phyloP scores from a whole-genome alignment of 805 yeast species.

The Lachancea waltii region DNA sequence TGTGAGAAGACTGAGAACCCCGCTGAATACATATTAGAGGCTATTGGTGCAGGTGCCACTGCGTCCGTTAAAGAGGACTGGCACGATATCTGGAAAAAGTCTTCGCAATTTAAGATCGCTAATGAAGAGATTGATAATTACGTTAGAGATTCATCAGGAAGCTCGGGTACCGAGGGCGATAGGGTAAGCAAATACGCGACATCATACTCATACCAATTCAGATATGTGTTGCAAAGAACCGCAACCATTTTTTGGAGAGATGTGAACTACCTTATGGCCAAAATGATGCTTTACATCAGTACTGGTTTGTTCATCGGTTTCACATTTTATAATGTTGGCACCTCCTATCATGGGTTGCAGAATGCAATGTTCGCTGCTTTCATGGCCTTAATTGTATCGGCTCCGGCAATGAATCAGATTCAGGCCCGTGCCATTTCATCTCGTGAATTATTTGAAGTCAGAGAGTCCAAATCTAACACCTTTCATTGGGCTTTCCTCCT shows the following conservation, averaged over 20 bases:
- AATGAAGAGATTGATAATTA: constrained; percentile 30
- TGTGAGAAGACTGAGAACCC: constrained; percentile 42
- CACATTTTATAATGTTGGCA: constrained; percentile 54
- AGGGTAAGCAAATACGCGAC: constrained; percentile 25
- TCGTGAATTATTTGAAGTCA: constrained; percentile 59
- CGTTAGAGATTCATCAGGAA: constrained; percentile 4
- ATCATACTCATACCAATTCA: constrained; percentile 40
- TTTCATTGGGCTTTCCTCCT: constrained; percentile 64
- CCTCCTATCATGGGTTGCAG: constrained; percentile 47
- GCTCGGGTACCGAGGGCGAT: neutral
- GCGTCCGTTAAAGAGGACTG: constrained; percentile 45
- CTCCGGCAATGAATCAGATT: constrained; percentile 54
- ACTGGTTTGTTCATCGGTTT: constrained; percentile 67
- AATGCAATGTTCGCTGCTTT: constrained; percentile 56
- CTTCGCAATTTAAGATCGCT: constrained; percentile 30
- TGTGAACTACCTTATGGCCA: constrained; percentile 55
- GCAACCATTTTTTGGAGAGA: constrained; percentile 48
- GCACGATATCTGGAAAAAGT: constrained; percentile 52
- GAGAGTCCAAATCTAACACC: constrained; percentile 66
- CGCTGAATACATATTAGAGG: constrained; percentile 41
- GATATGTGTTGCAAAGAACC: constrained; percentile 37
- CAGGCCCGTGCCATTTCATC: constrained; percentile 52
- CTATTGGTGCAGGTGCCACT: constrained; percentile 42
- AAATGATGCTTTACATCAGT: constrained; percentile 42
- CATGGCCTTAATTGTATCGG: constrained; percentile 49